These are phyloP conservation scores for Lasiodiplodia hormozganensis DNA, from an alignment of 2,329 filamentous ascomycete genomes.

Conservation along the genomic window DNA sequence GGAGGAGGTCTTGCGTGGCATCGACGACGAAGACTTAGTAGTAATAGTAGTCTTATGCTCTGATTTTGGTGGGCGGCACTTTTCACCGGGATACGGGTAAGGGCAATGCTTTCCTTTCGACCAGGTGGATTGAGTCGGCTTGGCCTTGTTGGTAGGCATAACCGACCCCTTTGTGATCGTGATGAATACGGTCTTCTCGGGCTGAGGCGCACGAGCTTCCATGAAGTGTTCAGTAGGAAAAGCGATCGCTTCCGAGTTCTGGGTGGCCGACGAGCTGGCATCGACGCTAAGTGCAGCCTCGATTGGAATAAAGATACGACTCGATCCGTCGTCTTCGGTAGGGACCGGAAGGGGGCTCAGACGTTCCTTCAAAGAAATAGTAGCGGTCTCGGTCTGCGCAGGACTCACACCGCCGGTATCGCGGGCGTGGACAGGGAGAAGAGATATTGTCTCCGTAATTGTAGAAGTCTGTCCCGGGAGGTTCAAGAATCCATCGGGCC, in stretches of 20 bases:
- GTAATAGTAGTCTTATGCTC: background rate
- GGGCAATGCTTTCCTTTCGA: constrained; percentile 23
- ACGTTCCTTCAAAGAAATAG: background rate
- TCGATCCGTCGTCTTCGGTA: background rate
- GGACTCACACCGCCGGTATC: background rate
- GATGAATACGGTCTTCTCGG: constrained; percentile 9
- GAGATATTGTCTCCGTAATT: background rate
- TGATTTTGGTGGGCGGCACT: background rate
- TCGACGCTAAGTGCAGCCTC: background rate
- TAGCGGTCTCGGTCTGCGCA: background rate
- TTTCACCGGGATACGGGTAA: constrained; percentile 20
- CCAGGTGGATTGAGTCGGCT: constrained; percentile 1
- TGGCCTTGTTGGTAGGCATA: background rate
- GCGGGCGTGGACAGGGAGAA: background rate
- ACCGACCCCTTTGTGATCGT: constrained; percentile 8
- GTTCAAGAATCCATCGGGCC: background rate
- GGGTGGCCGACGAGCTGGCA: background rate
- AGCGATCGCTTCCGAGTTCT: background rate
- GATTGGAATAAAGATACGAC: background rate
- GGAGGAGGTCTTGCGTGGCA: background rate
- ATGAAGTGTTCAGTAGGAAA: background rate
- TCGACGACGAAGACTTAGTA: background rate
- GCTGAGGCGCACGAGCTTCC: background rate
- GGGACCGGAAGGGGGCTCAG: background rate
- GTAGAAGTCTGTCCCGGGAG: background rate